Base-by-base conservation (phyloP, 2,329 filamentous ascomycete species). In the Fusarium proliferatum region DNA sequence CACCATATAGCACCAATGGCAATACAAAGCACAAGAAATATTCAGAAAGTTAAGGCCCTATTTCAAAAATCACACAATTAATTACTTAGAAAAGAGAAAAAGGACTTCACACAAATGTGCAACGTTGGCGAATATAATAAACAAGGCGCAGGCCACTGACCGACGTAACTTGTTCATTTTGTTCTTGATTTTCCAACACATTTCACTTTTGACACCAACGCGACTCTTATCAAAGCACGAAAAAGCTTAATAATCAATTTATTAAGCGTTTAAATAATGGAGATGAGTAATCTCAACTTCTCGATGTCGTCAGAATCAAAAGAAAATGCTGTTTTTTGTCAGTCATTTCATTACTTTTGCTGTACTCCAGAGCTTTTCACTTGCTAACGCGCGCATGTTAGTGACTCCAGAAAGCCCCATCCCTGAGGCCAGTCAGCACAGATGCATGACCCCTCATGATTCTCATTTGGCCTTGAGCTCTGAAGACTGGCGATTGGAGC, bases 221-320 rank as follows among this genome's bases (percentile, higher is more conserved):
- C 13, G 41, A 23, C 21, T 42, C 21, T 42, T n/a, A 12, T 10
- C 21, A 39, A 39, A 11, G 8, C 38, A 39, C 38, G 10, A 39
- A 3, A 30, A 30, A 30, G 28, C 28, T 30, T 30, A 3, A 3
- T 9, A 30, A 30, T 1, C 19, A 39, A 21, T 16, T 7, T 5
- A 23, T 16, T 0, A 16, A 42, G 3, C 15, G 0, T 10, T 42
- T 0, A 42, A 42, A 42, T 16, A 16, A 23, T 23, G 5, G 13
- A 23, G 3, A 23, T 1, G 9, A 16, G 9, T 42, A 16, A 16
- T 16, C 5, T 23, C 16, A 10, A 6, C 9, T 42, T 23, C 3
- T 42, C 13, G 3, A 10, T 16, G 13, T 42, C 41, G 41, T 5
- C n/a, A 42, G 2, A 42, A 4, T 42, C n/a, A 10, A 23, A 42